Base-by-base conservation (phyloP, 176 grass and related monocot genomes). In the Alopecurus myosuroides region DNA sequence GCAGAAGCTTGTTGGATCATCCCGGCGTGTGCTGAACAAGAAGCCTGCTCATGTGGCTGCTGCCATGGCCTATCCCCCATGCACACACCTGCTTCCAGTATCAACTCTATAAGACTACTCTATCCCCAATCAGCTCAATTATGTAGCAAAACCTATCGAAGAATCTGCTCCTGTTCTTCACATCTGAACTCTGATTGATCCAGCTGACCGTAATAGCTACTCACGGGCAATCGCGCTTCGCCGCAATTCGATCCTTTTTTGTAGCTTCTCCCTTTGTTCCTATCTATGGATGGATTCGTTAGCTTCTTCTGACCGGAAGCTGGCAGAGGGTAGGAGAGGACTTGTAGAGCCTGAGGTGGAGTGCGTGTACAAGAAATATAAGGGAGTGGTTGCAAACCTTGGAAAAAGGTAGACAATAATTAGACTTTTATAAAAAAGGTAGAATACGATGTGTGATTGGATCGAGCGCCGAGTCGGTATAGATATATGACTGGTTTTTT, bases 321-420 rank as follows among this genome's bases (percentile, higher is more conserved):
- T 65, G 52, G 56, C 71, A 55, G 71, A 82, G 71, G 79, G 41
- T 74, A 74, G 70, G 41, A 74, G 56, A 83, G 56, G 88, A 86
- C 84, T 84, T 76, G 71, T 83, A 83, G 74, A 83, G 65, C 37
- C 45, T 56, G 79, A 83, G 80, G 84, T 86, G 66, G 88, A 86
- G 80, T 90, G 84, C 66, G 82, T 86, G 66, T 90, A 74, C 88
- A 90, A 86, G 88, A 86, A 90, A 90, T 90, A 86, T 79, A 83
- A 86, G 80, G 71, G 88, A 90, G 88, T 90, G 88, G 88, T 90
- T 90, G 51, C 45, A 86, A 49, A 74, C 74, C 80, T 74, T 83
- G 88, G 80, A 90, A 90, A 89, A 86, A 83, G 84, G 44, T 74
- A 83, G 79, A 37, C 88, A 78, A 78, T 78, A 83, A 90, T 86